These are phyloP conservation scores for Pythium dissimile DNA, from an alignment of 352 stramenopile genomes.

Conservation along the genomic window DNA sequence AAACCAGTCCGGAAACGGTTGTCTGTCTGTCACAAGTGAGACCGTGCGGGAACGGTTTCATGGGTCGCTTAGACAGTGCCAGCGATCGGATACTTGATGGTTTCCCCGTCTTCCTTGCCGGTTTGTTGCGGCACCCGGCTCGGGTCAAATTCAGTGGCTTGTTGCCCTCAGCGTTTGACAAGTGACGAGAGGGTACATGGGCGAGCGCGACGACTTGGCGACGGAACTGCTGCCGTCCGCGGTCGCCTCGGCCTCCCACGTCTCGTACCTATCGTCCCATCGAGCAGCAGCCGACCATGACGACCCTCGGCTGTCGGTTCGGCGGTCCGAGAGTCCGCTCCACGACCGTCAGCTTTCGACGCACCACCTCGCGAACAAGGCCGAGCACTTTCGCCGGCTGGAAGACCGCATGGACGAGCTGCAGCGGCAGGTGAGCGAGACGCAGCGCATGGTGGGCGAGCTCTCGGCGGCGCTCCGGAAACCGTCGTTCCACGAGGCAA, in stretches of 20 bases:
- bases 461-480: slow-evolving; percentile 41
- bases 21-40: too few species aligned
- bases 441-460: slow-evolving; percentile 50
- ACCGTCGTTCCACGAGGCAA: slow-evolving; percentile 19
- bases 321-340: not conserved
- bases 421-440: slow-evolving; percentile 35
- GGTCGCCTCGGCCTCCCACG: not conserved
- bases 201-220: not conserved
- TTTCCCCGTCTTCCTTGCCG: too few species aligned
- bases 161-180: too few species aligned
- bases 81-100: too few species aligned
- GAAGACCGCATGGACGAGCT: slow-evolving; percentile 51
- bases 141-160: not conserved
- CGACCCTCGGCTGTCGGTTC: too few species aligned
- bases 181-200: too few species aligned
- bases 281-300: not conserved
- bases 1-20: too few species aligned
- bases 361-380: slow-evolving; percentile 4
- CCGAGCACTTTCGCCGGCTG: slow-evolving; percentile 23
- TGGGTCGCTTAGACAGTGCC: too few species aligned
- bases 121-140: too few species aligned
- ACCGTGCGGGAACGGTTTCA: too few species aligned
- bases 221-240: not conserved
- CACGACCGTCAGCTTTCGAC: not conserved
- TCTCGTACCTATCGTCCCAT: not conserved